Evolutionary conservation across 768 basidiomycete species (phyloP), one percentile per base, ranked within the genome.

Genomic region (Gloeopeniophorella convolvens): DNA sequence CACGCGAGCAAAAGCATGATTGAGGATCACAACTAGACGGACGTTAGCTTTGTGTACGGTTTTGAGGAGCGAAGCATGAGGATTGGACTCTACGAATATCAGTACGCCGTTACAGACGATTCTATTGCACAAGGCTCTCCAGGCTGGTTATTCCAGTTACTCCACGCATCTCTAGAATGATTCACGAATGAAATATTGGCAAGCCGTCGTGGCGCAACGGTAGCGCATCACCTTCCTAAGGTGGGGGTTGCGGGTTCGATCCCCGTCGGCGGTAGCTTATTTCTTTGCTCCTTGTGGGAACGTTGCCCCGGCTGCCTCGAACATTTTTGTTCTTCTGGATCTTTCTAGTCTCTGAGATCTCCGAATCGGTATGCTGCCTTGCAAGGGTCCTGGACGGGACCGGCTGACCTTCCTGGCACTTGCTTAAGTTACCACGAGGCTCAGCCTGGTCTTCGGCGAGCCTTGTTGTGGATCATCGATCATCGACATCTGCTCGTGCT

Each of bases 21-120:
- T 21, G 89, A 91, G 65, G 84, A 92, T 64, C 89, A 89, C 63
- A 92, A 92, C 68, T 92, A 66, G 40, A 23, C 31, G 6, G 26
- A 37, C 24, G 5, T 34, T 20, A 35, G 21, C 23, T 2, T 50
- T 24, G 35, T n/a, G 26, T 13, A 13, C 3, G 23, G 24, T 21
- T 45, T 15, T 23, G 32, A 42, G 24, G 33, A 20, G 23, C 12
- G 9, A 37, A 13, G 9, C 11, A 15, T 30, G 18, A 30, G 33
- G 18, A 24, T 18, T 28, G 47, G 20, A 51, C 43, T 20, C 15
- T 36, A n/a, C n/a, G n/a, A n/a, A n/a, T n/a, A n/a, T n/a, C n/a
- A n/a, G n/a, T n/a, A n/a, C n/a, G n/a, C n/a, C n/a, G n/a, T 37
- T 20, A 37, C 9, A 23, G 23, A 23, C n/a, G n/a, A 23, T 23